These are phyloP conservation scores for Diaporthe batatas DNA, from an alignment of 2,329 filamentous ascomycete species.

Conservation along the genomic window DNA sequence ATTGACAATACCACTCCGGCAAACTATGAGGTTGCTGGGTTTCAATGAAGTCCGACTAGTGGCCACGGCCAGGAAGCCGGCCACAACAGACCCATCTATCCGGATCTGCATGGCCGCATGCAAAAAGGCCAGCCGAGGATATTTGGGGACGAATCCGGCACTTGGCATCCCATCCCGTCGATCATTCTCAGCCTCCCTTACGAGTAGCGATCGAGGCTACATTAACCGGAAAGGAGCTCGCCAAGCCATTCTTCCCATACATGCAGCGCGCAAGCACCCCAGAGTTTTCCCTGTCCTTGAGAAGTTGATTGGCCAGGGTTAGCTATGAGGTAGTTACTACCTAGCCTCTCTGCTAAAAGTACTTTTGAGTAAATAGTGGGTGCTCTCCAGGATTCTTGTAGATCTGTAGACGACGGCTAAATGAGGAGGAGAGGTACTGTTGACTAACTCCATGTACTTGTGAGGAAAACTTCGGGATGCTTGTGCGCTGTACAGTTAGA, in stretches of 20 bases:
- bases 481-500: too few relatives aligned
- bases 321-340: too few relatives aligned
- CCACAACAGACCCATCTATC: background rate
- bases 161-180: constrained; percentile 7
- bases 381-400: too few relatives aligned
- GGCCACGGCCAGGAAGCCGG: background rate
- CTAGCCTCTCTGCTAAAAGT: too few relatives aligned
- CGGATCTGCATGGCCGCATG: constrained; percentile 27
- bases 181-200: constrained; percentile 29
- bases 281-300: too few relatives aligned
- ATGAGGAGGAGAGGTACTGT: too few relatives aligned
- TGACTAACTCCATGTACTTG: too few relatives aligned
- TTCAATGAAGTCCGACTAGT: background rate
- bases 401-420: too few relatives aligned
- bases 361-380: too few relatives aligned
- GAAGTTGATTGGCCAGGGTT: too few relatives aligned
- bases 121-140: background rate
- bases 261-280: too few relatives aligned
- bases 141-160: background rate
- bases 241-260: background rate
- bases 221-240: background rate
- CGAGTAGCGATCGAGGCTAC: background rate
- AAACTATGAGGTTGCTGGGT: background rate
- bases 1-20: background rate
- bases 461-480: too few relatives aligned